Conservation (phyloP, 371 early-diverging fungal species). For the Batkoa obscura region DNA sequence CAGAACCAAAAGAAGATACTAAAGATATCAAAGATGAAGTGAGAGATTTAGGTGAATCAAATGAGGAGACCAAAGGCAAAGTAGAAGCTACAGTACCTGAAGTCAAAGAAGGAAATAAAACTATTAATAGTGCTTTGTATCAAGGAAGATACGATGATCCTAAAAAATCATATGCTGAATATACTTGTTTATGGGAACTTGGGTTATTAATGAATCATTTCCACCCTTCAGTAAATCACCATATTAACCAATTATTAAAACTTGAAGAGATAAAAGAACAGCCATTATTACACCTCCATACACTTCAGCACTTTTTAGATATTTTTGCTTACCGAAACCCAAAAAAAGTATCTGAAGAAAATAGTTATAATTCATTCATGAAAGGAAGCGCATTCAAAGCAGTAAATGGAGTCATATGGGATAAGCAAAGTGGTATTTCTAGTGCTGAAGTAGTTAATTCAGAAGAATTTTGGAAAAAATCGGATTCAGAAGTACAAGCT, state of each 20-base stretch:
- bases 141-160: conserved; percentile 82
- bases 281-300: conserved; percentile 76
- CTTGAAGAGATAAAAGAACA: conserved; percentile 46
- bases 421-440: conserved; percentile 14
- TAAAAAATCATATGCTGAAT: conserved; percentile 54
- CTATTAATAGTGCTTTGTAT: conserved; percentile 23
- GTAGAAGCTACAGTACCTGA: conserved; percentile 3
- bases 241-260: conserved; percentile 47
- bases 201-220: conserved; percentile 62
- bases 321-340: conserved; percentile 90
- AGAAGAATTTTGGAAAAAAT: conserved; percentile 32
- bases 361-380: conserved; percentile 20
- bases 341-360: conserved; percentile 31
- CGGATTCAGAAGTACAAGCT: conserved; percentile 30
- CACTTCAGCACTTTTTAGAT: conserved; percentile 83
- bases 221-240: conserved; percentile 79
- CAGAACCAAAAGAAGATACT: conserved; percentile 20
- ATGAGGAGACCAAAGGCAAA: conserved; percentile 6
- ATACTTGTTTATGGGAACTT: conserved; percentile 79
- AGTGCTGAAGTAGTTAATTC: conserved; percentile 28
- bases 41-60: background rate
- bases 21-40: conserved; percentile 22
- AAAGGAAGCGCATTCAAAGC: conserved; percentile 10
- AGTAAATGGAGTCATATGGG: conserved; percentile 13
- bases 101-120: no score